phyloP scores from a whole-genome alignment of 2,329 filamentous ascomycete genomes.

The Neonectria neomacrospora region DNA sequence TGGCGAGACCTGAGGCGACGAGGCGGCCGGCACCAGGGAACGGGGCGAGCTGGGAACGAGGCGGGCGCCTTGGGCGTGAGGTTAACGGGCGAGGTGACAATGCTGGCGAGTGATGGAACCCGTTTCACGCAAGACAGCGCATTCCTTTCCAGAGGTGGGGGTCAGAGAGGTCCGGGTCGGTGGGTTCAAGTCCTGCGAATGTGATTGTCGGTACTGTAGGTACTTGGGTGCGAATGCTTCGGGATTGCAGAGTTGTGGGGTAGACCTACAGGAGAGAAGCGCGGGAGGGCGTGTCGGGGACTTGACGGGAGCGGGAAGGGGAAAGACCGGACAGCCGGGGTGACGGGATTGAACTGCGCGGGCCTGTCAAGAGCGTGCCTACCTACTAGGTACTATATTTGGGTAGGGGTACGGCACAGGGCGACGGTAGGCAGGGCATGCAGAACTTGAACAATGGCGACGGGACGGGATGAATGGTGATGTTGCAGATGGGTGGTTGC shows the following conservation, averaged over 20 bases:
- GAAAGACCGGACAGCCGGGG: conserved; percentile 5
- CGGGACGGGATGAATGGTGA: not conserved
- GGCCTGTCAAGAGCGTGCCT: conserved; percentile 5
- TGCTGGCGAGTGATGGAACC: not conserved
- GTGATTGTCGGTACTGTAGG: not conserved
- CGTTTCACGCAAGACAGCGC: conserved; percentile 18
- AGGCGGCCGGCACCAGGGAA: conserved; percentile 27
- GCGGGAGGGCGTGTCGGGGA: not conserved
- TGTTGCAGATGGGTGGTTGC: not conserved
- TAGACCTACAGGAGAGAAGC: not conserved
- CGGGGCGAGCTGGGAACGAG: conserved; percentile 9
- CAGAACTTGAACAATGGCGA: not conserved
- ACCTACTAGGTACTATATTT: too few species aligned
- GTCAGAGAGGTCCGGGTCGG: conserved; percentile 7
- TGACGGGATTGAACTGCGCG: conserved; percentile 5
- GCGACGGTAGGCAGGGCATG: not conserved
- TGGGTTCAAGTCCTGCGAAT: conserved; percentile 8
- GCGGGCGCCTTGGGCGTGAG: conserved; percentile 14
- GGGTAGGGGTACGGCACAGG: not conserved
- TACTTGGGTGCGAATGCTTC: conserved; percentile 1
- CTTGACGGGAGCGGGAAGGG: not conserved
- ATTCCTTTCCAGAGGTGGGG: conserved; percentile 10
- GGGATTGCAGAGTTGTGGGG: conserved; percentile 9
- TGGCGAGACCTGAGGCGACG: conserved; percentile 33
- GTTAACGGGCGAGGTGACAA: conserved; percentile 11